Evolutionary conservation across 768 basidiomycete species (phyloP), one percentile per base, ranked within the genome.

Genomic region (Ramaria sp.): DNA sequence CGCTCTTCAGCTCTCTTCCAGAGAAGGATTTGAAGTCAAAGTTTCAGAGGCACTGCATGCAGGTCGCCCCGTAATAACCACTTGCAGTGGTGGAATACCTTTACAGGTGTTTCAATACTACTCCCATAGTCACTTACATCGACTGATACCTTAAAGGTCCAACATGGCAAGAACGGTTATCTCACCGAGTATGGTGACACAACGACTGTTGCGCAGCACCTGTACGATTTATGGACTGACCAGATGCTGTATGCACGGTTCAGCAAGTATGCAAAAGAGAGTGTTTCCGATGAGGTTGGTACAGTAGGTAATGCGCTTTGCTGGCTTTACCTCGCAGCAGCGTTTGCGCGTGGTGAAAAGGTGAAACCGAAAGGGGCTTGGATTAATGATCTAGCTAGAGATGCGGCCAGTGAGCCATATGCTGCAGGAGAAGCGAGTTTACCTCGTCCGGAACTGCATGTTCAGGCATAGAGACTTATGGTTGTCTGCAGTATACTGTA

Each of bases 1-100:
- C 56, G 92, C 88, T 3, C 78, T 91, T 48, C 94, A 97, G 67
- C 81, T 97, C 43, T 92, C 89, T 50, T 85, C 87, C 43, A 85
- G 92, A 55, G 94, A 97, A 71, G 94, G 94, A 27, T 97, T 96
- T 70, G 94, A 97, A 65, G 90, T 97, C 70, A 97, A 97, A 68
- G 92, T 94, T 48, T 92, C 90, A 45, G 90, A 95, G 70, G 90
- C 88, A n/a, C 75, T 97, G 50, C 88, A 94, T 68, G 82, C 89
- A 28, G 87, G 87, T 57, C 86, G 87, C 59, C 92, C 92, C 30
- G 76, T 94, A 63, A 78, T 97, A 62, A 88, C 88, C 7, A 83
- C 76, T 50, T 75, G 75, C 55, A 94, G 94, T 3, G 94, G 94
- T 56, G 93, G 93, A 61, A 95, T 97, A 64, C 94, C 94, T 39